Conservation (phyloP, 1,139 yeast species). For the Yamadazyma diddensiae region DNA sequence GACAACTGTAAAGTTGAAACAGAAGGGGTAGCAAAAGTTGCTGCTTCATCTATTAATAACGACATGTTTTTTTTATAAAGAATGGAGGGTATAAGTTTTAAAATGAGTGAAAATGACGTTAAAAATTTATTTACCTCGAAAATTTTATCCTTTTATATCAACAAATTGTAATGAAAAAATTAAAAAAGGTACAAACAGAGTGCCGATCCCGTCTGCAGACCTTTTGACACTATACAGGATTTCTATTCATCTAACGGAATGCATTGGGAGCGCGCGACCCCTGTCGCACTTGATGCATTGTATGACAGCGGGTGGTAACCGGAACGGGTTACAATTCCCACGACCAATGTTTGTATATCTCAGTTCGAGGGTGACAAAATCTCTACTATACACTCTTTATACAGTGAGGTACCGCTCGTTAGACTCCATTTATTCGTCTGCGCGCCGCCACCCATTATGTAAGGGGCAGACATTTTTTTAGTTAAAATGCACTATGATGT, state of each 20-base stretch:
- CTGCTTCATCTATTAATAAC: conserved; percentile 6
- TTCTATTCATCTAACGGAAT: too few relatives aligned
- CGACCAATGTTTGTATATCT: too few relatives aligned
- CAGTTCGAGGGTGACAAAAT: background rate
- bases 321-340: background rate
- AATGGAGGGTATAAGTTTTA: background rate
- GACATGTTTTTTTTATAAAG: conserved; percentile 2
- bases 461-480: background rate
- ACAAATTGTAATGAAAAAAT: background rate
- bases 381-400: too few relatives aligned
- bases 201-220: too few relatives aligned
- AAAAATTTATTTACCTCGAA: background rate
- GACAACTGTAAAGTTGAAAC: conserved; percentile 7
- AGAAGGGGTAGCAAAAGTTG: conserved; percentile 4
- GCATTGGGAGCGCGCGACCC: background rate
- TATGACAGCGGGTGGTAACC: background rate
- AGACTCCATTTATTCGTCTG: too few relatives aligned
- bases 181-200: conserved; percentile 1
- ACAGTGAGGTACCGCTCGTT: too few relatives aligned
- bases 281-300: conserved; percentile 1
- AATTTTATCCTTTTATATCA: background rate
- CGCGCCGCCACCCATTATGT: background rate
- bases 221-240: too few relatives aligned
- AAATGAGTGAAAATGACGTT: background rate
- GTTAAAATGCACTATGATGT: background rate